Percentiles rank a stretch among this genome's conserved stretches.
phyloP scores from a whole-genome alignment of 2,329 filamentous ascomycete species.

The Xylaria sp. region DNA sequence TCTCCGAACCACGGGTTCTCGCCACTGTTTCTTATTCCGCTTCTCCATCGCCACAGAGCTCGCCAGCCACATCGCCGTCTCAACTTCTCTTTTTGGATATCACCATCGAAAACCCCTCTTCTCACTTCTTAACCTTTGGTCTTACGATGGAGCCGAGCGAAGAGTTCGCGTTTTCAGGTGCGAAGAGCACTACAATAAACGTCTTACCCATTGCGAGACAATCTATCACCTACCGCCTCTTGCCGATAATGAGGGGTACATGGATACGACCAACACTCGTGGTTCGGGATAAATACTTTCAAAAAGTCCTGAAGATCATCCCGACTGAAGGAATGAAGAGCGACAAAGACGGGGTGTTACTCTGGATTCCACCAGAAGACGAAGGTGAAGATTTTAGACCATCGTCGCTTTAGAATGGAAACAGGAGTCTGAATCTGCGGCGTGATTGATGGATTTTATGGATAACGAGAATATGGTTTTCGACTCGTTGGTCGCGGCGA shows the following conservation, averaged over 20 bases:
- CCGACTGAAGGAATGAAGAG: slow-evolving; percentile 78
- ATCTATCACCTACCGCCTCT: slow-evolving; percentile 76
- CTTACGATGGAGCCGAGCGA: slow-evolving; percentile 92
- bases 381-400: slow-evolving; percentile 43
- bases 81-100: slow-evolving; percentile 61
- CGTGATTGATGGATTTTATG: not conserved
- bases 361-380: slow-evolving; percentile 68
- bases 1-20: slow-evolving; percentile 87
- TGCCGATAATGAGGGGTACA: slow-evolving; percentile 72
- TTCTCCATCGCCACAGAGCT: slow-evolving; percentile 41
- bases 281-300: slow-evolving; percentile 91
- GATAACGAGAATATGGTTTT: not conserved
- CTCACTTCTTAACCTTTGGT: slow-evolving; percentile 94
- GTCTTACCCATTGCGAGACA: slow-evolving; percentile 84
- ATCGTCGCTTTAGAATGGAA: slow-evolving; percentile 4
- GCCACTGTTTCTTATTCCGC: slow-evolving; percentile 63
- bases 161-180: slow-evolving; percentile 90
- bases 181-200: slow-evolving; percentile 83
- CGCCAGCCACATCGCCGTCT: slow-evolving; percentile 49
- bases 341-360: slow-evolving; percentile 71
- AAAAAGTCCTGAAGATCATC: slow-evolving; percentile 85
- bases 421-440: not conserved
- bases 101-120: slow-evolving; percentile 92
- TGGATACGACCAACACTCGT: slow-evolving; percentile 80
- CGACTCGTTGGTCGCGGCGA: not conserved